Base-by-base conservation (phyloP, 169 alveolate genomes). In the Plasmodium gallinaceum region DNA sequence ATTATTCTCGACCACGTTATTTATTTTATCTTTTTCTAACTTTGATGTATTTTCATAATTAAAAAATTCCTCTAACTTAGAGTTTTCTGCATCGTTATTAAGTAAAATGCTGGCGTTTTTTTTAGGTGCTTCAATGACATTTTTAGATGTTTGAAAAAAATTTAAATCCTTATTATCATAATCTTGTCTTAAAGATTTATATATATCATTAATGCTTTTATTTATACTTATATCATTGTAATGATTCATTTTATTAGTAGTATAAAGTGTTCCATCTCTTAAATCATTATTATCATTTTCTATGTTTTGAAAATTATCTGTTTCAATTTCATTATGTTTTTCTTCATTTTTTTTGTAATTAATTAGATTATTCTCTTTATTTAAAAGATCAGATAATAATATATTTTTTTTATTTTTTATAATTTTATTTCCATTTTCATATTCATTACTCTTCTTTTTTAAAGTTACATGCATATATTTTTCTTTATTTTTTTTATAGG, bases 391-490 rank as follows among this genome's bases (percentile, higher is more conserved):
- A n/a, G 26, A 24, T 39, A 78, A 20, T 24, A 65, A 45, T 14
- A 42, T 37, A 54, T 39, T 39, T 22, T 76, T 62, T 8, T 16
- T 43, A 16, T 14, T 12, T 52, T 57, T 65, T 39, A 14, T n/a
- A 12, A 42, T 9, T 43, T 37, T 83, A 18, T 37, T 42, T 9
- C 43, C 22, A 14, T 43, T 22, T 6, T 42, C 39, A 26, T 26
- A 9, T 0, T 86, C 61, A 14, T 20, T 18, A n/a, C 3, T 37
- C 42, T 71, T 70, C 43, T 46, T 86, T 37, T 64, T 71, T 70
- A 86, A 86, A 71, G 70, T 86, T 69, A 70, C 39, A 51, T 86
- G 88, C 65, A 86, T 71, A 64, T 20, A 86, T 71, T 86, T 86
- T 45, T 86, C 92, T 46, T 72, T 86, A 54, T 86, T 86, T 26